Evolutionary conservation across 805 yeast genomes (phyloP).

Genomic region (Hanseniaspora mollemarum): DNA sequence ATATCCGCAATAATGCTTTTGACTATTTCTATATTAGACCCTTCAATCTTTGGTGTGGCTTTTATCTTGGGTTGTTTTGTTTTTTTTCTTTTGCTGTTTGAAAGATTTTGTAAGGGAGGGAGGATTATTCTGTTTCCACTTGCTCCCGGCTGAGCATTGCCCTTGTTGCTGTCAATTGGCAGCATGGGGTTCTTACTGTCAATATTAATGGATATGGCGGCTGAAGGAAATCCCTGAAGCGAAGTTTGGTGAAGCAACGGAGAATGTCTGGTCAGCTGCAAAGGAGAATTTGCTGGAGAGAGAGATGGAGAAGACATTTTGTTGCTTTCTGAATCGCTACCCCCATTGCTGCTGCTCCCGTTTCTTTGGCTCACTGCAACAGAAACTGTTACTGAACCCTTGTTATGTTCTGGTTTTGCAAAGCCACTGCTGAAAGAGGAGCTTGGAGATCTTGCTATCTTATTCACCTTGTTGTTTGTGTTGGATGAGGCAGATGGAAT

Average conservation of each 20-base stretch:
- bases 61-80: slow-evolving; percentile 8
- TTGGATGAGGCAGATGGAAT: neutral
- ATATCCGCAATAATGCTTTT: slow-evolving; percentile 23
- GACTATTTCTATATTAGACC: slow-evolving; percentile 20
- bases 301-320: slow-evolving; percentile 14
- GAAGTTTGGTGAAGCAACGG: slow-evolving; percentile 13
- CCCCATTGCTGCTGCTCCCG: slow-evolving; percentile 4
- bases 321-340: slow-evolving; percentile 13
- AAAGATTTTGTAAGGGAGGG: slow-evolving; percentile 7
- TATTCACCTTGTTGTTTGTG: neutral
- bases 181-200: slow-evolving; percentile 8
- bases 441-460: neutral
- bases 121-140: neutral
- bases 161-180: slow-evolving; percentile 16
- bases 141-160: slow-evolving; percentile 9
- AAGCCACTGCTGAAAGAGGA: neutral
- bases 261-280: slow-evolving; percentile 8
- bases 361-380: slow-evolving; percentile 14
- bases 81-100: neutral
- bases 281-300: slow-evolving; percentile 12
- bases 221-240: slow-evolving; percentile 9
- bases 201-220: neutral
- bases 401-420: neutral
- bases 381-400: slow-evolving; percentile 10
- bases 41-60: neutral